These are phyloP conservation scores for Candida sanyaensis DNA, from an alignment of 1,139 yeast genomes.

Conservation along the genomic window DNA sequence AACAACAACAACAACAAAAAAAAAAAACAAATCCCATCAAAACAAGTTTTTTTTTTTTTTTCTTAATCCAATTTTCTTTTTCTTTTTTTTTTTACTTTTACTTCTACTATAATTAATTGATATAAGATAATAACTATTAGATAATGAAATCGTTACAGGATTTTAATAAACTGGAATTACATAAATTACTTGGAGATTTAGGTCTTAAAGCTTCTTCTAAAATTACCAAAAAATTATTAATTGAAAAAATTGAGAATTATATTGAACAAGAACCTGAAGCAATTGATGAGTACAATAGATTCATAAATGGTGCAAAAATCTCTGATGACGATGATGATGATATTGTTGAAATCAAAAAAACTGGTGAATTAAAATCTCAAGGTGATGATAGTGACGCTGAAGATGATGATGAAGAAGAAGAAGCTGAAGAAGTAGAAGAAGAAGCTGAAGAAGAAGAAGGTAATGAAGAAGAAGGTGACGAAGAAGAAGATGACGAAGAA, in stretches of 20 bases:
- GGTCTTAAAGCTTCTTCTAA: constrained; percentile 37
- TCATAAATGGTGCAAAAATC: constrained; percentile 17
- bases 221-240: constrained; percentile 45
- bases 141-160: background rate
- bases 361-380: constrained; percentile 10
- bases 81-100: background rate
- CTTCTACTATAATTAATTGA: background rate
- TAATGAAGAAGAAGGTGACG: constrained; percentile 13
- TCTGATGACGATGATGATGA: background rate
- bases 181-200: constrained; percentile 35
- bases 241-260: constrained; percentile 42
- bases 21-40: background rate
- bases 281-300: constrained; percentile 27
- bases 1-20: constrained; percentile 1
- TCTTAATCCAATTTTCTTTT: background rate
- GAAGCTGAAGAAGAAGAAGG: constrained; percentile 25
- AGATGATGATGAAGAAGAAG: constrained; percentile 20
- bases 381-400: constrained; percentile 13
- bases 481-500: constrained; percentile 23
- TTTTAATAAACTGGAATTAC: constrained; percentile 37
- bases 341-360: constrained; percentile 19
- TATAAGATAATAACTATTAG: background rate
- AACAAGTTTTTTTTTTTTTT: background rate
- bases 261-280: constrained; percentile 40
- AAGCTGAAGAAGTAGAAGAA: constrained; percentile 22